Evolutionary conservation across 495 filamentous ascomycete genomes (phyloP), one percentile per base, ranked within the genome.

Genomic region (Bacidia rubella): DNA sequence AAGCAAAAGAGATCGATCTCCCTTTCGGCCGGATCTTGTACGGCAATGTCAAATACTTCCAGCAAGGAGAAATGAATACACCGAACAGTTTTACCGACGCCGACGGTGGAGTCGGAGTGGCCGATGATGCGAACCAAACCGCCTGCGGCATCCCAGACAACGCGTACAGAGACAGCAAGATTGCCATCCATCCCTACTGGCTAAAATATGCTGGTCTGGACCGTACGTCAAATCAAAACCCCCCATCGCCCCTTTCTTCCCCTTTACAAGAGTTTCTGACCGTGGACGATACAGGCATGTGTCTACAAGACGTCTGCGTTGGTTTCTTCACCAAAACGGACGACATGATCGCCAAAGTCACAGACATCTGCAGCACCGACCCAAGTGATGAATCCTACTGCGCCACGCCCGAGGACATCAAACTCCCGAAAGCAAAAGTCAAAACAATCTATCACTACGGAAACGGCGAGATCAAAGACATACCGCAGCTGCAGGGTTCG

Each of bases 91-190:
- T 35, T 15, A 35, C 29, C 29, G 29, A 35, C 29, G 29, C 5
- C 5, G 29, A 5, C 29, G 29, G 29, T 15, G 29, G 7, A 38
- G 49, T 49, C 19, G 41, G 47, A 19, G 53, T 43, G 11, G 46
- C 43, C 15, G 59, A 61, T 25, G 53, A 38, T 17, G 59, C 59
- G 12, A 49, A 51, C 24, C 59, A 62, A 49, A 60, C 54, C 53
- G 60, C 60, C 22, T 62, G 60, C 27, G 60, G 60, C n/a, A 62
- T 62, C 50, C 60, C 60, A 5, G 57, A 62, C 26, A 62, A 57
- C 25, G 60, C 55, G 17, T 62, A 42, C 23, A 26, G 21, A 3
- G 35, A 53, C 19, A 55, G 51, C 54, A 60, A 62, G 47, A 55
- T 62, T 20, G 60, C 60, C 17, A 62, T 62, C 17, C 60, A 62